phyloP scores from a whole-genome alignment of 2,329 filamentous ascomycete species.

The Beauveria sp. region DNA sequence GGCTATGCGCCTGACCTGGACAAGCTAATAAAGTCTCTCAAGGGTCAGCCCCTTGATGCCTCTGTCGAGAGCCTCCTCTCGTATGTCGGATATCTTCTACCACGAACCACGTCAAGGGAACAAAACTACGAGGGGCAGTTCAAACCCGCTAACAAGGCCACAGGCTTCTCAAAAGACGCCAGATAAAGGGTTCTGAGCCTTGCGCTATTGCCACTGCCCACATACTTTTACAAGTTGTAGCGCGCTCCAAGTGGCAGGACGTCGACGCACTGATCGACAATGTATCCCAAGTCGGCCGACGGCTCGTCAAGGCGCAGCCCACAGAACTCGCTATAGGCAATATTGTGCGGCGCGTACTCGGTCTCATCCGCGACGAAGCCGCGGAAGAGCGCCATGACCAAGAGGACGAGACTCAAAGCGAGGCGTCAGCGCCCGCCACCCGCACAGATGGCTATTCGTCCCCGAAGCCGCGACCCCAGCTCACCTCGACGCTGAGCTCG shows the following conservation, averaged over 20 bases:
- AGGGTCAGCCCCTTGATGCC: constrained; percentile 65
- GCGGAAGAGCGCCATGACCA: constrained; percentile 67
- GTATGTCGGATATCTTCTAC: constrained; percentile 40
- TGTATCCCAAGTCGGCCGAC: constrained; percentile 70
- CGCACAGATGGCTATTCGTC: constrained; percentile 22
- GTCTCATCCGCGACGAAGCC: constrained; percentile 85
- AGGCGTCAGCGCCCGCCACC: constrained; percentile 32
- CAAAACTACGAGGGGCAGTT: too few relatives aligned
- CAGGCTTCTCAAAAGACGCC: constrained; percentile 81
- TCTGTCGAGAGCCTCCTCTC: constrained; percentile 79
- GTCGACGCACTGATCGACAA: constrained; percentile 72
- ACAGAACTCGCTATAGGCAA: constrained; percentile 90
- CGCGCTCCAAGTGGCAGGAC: constrained; percentile 69
- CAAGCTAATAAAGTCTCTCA: constrained; percentile 72
- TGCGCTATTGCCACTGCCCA: constrained; percentile 89
- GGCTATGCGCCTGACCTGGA: constrained; percentile 62
- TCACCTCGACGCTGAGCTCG: constrained; percentile 47
- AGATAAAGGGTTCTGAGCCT: constrained; percentile 79
- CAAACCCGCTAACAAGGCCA: neutral
- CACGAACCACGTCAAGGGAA: neutral
- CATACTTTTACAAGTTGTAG: constrained; percentile 79
- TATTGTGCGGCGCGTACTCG: constrained; percentile 82
- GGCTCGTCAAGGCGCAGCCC: constrained; percentile 75
- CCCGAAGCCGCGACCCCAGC: constrained; percentile 52
- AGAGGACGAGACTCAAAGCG: constrained; percentile 52